These are phyloP conservation scores for Ceratonia siliqua DNA, from an alignment of 306 rosid genomes.

Conservation along the genomic window DNA sequence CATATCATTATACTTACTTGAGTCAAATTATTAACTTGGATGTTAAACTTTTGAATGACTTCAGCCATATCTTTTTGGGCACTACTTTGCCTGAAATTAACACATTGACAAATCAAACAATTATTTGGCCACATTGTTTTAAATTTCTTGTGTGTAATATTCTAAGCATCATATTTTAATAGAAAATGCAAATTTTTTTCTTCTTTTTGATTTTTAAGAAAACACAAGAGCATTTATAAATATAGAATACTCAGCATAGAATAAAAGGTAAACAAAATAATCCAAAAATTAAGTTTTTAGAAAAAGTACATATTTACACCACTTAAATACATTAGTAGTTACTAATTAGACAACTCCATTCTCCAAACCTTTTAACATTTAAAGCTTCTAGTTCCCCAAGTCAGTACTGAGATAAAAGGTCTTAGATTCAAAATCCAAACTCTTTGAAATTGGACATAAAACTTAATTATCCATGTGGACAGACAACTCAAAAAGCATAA, in stretches of 20 bases:
- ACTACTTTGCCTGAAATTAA: conserved; percentile 74
- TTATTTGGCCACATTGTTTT: conserved; percentile 1
- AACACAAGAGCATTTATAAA: not conserved
- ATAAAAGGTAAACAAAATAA: conserved; percentile 3
- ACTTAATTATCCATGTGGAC: no score
- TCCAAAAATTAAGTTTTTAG: conserved; percentile 12
- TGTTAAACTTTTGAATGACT: conserved; percentile 78
- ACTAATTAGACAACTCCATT: not conserved
- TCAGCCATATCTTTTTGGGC: conserved; percentile 72
- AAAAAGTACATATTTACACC: not conserved
- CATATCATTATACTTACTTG: conserved; percentile 56
- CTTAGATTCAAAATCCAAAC: not conserved
- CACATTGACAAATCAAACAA: conserved; percentile 30
- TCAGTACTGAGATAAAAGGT: not conserved
- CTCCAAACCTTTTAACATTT: not conserved
- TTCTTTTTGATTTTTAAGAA: not conserved
- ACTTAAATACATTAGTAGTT: not conserved
- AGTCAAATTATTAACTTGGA: conserved; percentile 95
- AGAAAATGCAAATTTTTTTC: conserved; percentile 5
- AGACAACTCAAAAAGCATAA: no score
- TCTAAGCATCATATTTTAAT: not conserved
- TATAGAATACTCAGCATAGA: conserved; percentile 18
- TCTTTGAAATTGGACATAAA: no score
- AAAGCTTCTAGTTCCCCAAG: not conserved
- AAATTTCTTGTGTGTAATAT: not conserved